A percentile compares a stretch with the other conserved stretches of the same genome.
These are phyloP conservation scores for Saturnispora sekii DNA, from an alignment of 805 yeast species.

Conservation along the genomic window DNA sequence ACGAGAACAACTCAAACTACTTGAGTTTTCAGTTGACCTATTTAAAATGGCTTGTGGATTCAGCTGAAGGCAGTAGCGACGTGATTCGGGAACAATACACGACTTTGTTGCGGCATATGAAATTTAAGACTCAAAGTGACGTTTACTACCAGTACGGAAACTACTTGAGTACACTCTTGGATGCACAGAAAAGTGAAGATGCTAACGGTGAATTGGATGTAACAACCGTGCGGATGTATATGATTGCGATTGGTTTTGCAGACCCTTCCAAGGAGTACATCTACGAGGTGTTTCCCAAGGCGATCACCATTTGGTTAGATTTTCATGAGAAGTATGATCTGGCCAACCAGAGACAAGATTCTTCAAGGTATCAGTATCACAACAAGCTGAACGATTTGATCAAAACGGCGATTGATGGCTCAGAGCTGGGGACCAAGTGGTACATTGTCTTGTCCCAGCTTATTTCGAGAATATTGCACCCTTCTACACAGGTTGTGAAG, in stretches of 20 bases:
- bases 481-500: slow-evolving; percentile 44
- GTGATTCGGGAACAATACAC: slow-evolving; percentile 63
- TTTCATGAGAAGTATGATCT: slow-evolving; percentile 35
- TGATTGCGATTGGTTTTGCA: slow-evolving; percentile 52
- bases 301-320: slow-evolving; percentile 88
- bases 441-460: slow-evolving; percentile 81
- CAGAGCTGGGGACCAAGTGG: slow-evolving; percentile 41
- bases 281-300: slow-evolving; percentile 80
- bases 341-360: neutral
- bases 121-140: slow-evolving; percentile 43
- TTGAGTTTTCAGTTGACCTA: slow-evolving; percentile 56
- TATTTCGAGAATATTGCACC: slow-evolving; percentile 66
- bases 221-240: slow-evolving; percentile 45
- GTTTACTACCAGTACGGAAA: slow-evolving; percentile 75
- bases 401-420: slow-evolving; percentile 18
- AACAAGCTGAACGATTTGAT: slow-evolving; percentile 6
- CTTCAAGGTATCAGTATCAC: slow-evolving; percentile 2
- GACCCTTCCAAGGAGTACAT: slow-evolving; percentile 26
- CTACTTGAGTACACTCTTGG: slow-evolving; percentile 69
- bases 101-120: slow-evolving; percentile 39
- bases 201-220: slow-evolving; percentile 44
- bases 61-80: slow-evolving; percentile 72
- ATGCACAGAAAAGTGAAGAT: slow-evolving; percentile 37
- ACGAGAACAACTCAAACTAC: slow-evolving; percentile 16
- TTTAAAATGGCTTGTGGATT: slow-evolving; percentile 80